phyloP scores from a whole-genome alignment of 2,329 filamentous ascomycete species.

The Fusarium verrucosum region DNA sequence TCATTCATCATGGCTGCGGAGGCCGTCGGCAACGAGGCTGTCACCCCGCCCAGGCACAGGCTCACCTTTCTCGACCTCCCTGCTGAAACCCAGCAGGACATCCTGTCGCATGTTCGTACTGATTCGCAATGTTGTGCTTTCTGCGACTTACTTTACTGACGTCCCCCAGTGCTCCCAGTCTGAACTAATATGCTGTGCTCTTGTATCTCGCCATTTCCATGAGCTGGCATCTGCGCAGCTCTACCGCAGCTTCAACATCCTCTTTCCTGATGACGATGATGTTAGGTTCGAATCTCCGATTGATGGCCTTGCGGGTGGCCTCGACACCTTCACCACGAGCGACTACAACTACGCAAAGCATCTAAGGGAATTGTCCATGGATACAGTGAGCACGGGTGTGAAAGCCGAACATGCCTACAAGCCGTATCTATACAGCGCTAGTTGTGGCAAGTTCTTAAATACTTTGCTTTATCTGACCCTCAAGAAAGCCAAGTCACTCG shows the following conservation, averaged over 20 bases:
- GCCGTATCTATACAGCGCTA: slow-evolving; percentile 62
- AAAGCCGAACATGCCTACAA: slow-evolving; percentile 65
- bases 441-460: slow-evolving; percentile 71
- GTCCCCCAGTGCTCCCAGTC: slow-evolving; percentile 57
- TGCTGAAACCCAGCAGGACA: slow-evolving; percentile 59
- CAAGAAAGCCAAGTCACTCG: slow-evolving; percentile 63
- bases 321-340: slow-evolving; percentile 70
- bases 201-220: slow-evolving; percentile 67
- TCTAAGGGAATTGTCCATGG: slow-evolving; percentile 64
- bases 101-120: slow-evolving; percentile 57
- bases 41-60: slow-evolving; percentile 25
- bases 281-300: slow-evolving; percentile 61
- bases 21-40: slow-evolving; percentile 46
- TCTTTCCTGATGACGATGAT: slow-evolving; percentile 69
- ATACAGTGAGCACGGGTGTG: slow-evolving; percentile 61
- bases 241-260: slow-evolving; percentile 68
- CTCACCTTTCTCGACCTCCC: slow-evolving; percentile 56
- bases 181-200: slow-evolving; percentile 66
- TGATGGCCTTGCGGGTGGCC: slow-evolving; percentile 65
- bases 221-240: slow-evolving; percentile 66
- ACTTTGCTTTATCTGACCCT: slow-evolving; percentile 66
- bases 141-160: slow-evolving; percentile 9
- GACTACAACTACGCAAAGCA: slow-evolving; percentile 70
- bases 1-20: slow-evolving; percentile 50
- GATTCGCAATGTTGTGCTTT: neutral